These are phyloP conservation scores for Populus simonii DNA, from an alignment of 345 rosid species.

Conservation along the genomic window DNA sequence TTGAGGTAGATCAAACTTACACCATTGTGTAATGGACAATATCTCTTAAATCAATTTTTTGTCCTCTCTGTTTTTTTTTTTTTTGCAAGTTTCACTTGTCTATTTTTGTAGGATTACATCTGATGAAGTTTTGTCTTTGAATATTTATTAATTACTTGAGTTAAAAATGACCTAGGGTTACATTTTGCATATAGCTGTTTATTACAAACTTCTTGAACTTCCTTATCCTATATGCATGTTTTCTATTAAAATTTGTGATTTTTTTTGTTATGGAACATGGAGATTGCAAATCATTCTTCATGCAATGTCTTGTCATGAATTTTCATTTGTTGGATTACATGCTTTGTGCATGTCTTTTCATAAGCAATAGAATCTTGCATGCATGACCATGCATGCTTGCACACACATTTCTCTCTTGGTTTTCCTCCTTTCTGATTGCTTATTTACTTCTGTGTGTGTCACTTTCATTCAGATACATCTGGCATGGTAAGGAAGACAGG, in stretches of 20 bases:
- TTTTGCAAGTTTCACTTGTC: neutral
- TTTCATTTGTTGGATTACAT: neutral
- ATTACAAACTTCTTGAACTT: neutral
- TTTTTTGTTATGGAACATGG: neutral
- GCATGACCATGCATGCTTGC: neutral
- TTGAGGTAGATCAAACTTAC: neutral
- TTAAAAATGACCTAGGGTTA: neutral
- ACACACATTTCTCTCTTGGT: neutral
- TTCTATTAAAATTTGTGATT: neutral
- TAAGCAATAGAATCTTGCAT: neutral
- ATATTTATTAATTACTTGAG: neutral
- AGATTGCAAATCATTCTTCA: neutral
- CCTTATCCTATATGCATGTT: neutral
- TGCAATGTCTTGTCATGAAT: neutral
- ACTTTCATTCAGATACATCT: slow-evolving; percentile 57
- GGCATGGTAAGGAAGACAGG: slow-evolving; percentile 76
- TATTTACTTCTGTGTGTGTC: slow-evolving; percentile 17
- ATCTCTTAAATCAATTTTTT: neutral
- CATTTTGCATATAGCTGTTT: neutral
- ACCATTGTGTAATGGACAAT: neutral
- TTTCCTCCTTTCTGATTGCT: slow-evolving; percentile 16
- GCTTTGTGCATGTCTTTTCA: neutral
- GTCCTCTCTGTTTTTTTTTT: neutral
- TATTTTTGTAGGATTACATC: slow-evolving; percentile 3
- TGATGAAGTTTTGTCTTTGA: neutral